These are phyloP conservation scores for Epichloe brachyelytri DNA, from an alignment of 2,329 filamentous ascomycete genomes.

Conservation along the genomic window DNA sequence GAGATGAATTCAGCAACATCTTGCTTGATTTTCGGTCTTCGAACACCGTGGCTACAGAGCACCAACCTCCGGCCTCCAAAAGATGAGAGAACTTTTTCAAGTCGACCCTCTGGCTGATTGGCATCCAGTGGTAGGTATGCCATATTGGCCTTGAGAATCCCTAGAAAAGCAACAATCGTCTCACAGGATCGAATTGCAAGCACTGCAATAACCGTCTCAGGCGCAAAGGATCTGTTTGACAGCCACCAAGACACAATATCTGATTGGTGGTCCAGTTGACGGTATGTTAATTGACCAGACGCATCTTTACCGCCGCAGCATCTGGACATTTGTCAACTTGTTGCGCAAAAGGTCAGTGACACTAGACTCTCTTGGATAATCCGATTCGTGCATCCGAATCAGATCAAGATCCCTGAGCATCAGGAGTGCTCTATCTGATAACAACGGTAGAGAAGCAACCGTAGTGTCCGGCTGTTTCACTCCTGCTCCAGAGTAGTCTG, in stretches of 20 bases:
- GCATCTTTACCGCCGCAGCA: constrained; percentile 1
- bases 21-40: neutral
- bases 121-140: constrained; percentile 15
- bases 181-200: neutral
- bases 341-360: neutral
- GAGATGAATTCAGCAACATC: neutral
- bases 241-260: neutral
- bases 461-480: neutral
- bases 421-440: neutral
- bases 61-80: neutral
- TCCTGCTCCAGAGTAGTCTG: neutral
- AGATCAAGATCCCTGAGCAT: neutral
- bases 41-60: neutral
- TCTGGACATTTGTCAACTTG: neutral
- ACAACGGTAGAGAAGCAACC: neutral
- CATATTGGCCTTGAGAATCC: constrained; percentile 14
- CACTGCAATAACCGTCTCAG: neutral
- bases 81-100: constrained; percentile 10
- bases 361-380: constrained; percentile 1
- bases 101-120: constrained; percentile 8
- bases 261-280: neutral
- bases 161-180: constrained; percentile 8
- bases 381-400: neutral
- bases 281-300: neutral
- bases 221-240: neutral